These are phyloP conservation scores for Naganishia liquefaciens DNA, from an alignment of 1,284 basidiomycete species.

Conservation along the genomic window DNA sequence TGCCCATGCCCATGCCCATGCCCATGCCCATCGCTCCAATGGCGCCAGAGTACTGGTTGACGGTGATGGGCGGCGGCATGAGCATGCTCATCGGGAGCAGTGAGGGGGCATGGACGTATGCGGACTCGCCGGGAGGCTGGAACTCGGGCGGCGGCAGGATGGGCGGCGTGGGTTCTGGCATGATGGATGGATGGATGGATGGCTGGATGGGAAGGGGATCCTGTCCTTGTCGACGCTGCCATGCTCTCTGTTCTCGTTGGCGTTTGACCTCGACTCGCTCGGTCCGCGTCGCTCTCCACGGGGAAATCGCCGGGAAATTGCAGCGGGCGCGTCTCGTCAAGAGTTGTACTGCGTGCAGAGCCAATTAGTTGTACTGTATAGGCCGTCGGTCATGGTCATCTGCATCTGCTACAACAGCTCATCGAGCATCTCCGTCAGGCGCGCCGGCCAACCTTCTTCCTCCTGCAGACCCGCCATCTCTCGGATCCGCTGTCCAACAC, in stretches of 20 bases:
- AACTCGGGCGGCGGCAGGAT: conserved; percentile 18
- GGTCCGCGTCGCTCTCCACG: conserved; percentile 14
- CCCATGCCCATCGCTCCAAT: conserved; percentile 15
- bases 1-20: conserved; percentile 13
- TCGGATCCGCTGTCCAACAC: neutral
- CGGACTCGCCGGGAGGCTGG: conserved; percentile 22
- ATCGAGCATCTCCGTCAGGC: neutral
- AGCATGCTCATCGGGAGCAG: conserved; percentile 25
- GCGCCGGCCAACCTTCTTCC: neutral
- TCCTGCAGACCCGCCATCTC: neutral
- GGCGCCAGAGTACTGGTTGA: conserved; percentile 16
- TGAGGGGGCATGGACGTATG: conserved; percentile 19
- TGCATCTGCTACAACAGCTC: conserved; percentile 1
- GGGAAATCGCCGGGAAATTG: conserved; percentile 2
- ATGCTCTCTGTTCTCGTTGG: too few relatives aligned
- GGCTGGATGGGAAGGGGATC: too few relatives aligned
- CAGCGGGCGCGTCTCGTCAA: conserved; percentile 11
- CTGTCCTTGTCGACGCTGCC: too few relatives aligned
- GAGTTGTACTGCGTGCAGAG: too few relatives aligned
- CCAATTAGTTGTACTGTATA: too few relatives aligned
- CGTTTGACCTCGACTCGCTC: neutral
- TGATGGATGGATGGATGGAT: neutral
- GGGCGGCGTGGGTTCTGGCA: conserved; percentile 16
- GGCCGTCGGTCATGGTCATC: neutral
- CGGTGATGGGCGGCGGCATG: conserved; percentile 22